Evolutionary conservation across 2,329 filamentous ascomycete species (phyloP).

Genomic region (Fusarium proliferatum): DNA sequence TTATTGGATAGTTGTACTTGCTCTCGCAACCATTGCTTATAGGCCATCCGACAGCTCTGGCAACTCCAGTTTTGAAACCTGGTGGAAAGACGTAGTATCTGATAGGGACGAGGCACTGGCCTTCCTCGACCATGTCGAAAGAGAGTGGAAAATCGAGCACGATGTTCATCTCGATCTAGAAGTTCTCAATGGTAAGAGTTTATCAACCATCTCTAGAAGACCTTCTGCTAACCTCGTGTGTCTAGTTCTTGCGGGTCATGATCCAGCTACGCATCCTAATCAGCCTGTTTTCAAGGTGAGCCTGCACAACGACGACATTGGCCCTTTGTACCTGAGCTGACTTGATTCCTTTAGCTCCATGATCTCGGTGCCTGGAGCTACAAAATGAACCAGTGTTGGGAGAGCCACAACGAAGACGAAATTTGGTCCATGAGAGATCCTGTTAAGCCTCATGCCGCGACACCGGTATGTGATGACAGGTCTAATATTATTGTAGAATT

Average conservation of each 20-base stretch:
- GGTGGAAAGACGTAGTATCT: conserved; percentile 3
- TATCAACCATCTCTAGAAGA: too few species aligned
- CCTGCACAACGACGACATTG: not conserved
- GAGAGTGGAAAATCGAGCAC: conserved; percentile 23
- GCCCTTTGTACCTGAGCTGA: not conserved
- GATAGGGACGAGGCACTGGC: not conserved
- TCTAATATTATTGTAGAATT: not conserved
- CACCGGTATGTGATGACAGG: conserved; percentile 37
- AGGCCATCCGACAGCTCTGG: conserved; percentile 16
- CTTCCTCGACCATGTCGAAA: conserved; percentile 13
- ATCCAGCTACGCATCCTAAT: conserved; percentile 13
- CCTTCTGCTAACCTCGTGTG: conserved; percentile 3
- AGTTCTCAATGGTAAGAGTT: conserved; percentile 44
- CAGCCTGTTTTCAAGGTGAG: conserved; percentile 44
- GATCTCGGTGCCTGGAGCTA: conserved; percentile 44
- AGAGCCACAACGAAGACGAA: not conserved
- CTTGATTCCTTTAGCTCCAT: conserved; percentile 36
- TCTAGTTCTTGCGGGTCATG: conserved; percentile 39
- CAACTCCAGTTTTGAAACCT: conserved; percentile 22
- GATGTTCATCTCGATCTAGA: conserved; percentile 49
- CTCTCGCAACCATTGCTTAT: conserved; percentile 45
- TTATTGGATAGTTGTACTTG: conserved; percentile 42
- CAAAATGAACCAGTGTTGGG: conserved; percentile 36
- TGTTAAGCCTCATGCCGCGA: conserved; percentile 35
- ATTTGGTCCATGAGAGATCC: conserved; percentile 35